Evolutionary conservation across 2,329 filamentous ascomycete genomes (phyloP), one percentile per base, ranked within the genome.

Genomic region (Amylocarpus encephaloides): DNA sequence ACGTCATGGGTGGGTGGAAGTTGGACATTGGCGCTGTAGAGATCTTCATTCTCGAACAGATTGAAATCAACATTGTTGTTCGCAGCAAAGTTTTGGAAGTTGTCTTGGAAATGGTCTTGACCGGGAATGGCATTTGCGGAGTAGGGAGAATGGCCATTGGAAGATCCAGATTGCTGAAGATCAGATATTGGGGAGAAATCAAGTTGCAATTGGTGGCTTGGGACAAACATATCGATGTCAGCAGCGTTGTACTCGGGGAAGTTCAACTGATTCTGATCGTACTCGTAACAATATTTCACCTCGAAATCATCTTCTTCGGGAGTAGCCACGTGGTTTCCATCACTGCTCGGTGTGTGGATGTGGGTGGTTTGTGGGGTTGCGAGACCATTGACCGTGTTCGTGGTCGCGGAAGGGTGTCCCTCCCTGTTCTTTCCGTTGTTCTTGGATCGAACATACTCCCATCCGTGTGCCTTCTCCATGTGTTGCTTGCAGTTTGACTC

Each of bases 401-500:
- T 22, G 73, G 72, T 52, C 67, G 70, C 22, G 73, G 72, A 49
- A 73, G 71, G 59, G 66, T 69, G 50, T 46, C 64, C 64, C 55
- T 65, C 56, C 39, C 61, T 62, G 48, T 65, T 64, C 71, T 86
- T 88, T 66, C 87, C 86, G 64, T 94, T 95, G 68, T 86, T 91
- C 78, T 96, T 96, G 52, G 89, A 92, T 57, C 92, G 86, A 49
- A 91, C 78, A 61, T 96, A 96, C n/a, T 77, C 76, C 86, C 88
- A 95, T 51, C 85, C 84, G 64, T 97, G 91, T 0, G 88, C 86
- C 70, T 96, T 96, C 73, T 97, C 92, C 91, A 96, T 96, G 71
- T 97, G 91, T 70, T 96, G 92, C 68, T 96, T 96, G 79, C 89
- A 94, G 70, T 97, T 97, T 56, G 87, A 93, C 72, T 95, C 87